Percentiles rank a stretch among this genome's conserved stretches.
These are phyloP conservation scores for Podila verticillata DNA, from an alignment of 192 early-diverging fungal genomes.

Conservation along the genomic window DNA sequence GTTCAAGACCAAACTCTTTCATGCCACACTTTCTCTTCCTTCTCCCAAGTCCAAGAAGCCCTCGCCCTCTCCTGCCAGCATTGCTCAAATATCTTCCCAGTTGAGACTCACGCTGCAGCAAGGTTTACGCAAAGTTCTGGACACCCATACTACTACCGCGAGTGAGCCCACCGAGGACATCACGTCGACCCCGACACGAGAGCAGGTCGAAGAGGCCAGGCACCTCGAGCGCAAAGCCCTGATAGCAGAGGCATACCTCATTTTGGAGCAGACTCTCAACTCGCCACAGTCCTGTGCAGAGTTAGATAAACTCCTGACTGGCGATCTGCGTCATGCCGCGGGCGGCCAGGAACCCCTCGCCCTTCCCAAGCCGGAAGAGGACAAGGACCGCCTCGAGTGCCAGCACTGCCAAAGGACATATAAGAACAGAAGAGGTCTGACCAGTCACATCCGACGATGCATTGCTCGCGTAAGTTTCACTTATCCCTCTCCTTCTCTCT, in stretches of 20 bases:
- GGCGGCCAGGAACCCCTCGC: too few relatives aligned
- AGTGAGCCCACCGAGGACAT: too few relatives aligned
- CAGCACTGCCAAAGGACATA: constrained; percentile 71
- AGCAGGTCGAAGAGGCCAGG: constrained; percentile 13
- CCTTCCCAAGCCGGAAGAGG: constrained; percentile 1
- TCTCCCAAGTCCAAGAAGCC: too few relatives aligned
- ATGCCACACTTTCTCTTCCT: too few relatives aligned
- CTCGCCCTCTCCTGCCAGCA: too few relatives aligned
- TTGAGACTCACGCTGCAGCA: too few relatives aligned
- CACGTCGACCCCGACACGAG: constrained; percentile 14
- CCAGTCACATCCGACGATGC: constrained; percentile 66
- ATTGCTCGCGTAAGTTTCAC: constrained; percentile 6
- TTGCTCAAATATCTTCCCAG: too few relatives aligned
- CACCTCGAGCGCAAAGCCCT: constrained; percentile 16
- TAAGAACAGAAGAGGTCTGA: constrained; percentile 67
- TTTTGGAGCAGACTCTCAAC: constrained; percentile 12
- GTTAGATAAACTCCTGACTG: constrained; percentile 9
- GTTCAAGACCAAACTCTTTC: too few relatives aligned
- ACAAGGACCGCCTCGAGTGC: constrained; percentile 53
- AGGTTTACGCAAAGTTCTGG: too few relatives aligned
- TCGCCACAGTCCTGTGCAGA: constrained; percentile 34
- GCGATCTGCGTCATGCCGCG: constrained; percentile 1
- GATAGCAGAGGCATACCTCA: constrained; percentile 18
- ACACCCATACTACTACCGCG: too few relatives aligned
- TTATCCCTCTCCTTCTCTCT: too few relatives aligned